These are phyloP conservation scores for Hypoxylon sp. DNA, from an alignment of 2,329 filamentous ascomycete genomes.

Conservation along the genomic window DNA sequence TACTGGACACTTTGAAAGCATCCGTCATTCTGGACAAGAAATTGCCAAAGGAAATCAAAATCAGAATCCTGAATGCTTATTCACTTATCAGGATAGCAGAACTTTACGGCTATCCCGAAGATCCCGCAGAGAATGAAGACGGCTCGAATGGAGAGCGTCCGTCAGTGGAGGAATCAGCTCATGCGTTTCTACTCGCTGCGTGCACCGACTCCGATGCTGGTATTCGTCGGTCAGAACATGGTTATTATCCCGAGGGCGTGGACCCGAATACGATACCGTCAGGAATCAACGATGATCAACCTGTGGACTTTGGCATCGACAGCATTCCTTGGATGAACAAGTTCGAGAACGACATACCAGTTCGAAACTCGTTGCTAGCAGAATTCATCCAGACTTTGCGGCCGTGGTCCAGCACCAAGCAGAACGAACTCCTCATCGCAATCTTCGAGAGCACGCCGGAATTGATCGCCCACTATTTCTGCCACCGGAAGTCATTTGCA, in stretches of 20 bases:
- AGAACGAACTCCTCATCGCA: constrained; percentile 82
- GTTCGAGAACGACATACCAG: constrained; percentile 74
- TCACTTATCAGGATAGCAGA: constrained; percentile 78
- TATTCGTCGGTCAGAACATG: constrained; percentile 79
- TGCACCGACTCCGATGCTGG: constrained; percentile 82
- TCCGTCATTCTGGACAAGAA: constrained; percentile 81
- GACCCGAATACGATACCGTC: constrained; percentile 63
- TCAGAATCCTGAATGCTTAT: constrained; percentile 78
- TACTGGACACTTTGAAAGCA: constrained; percentile 76
- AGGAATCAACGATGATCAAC: constrained; percentile 58
- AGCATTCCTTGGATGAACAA: constrained; percentile 77
- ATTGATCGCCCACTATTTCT: constrained; percentile 88
- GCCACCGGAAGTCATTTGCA: constrained; percentile 80
- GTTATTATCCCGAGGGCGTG: constrained; percentile 83
- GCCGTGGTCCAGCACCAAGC: constrained; percentile 83
- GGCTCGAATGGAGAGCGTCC: constrained; percentile 56
- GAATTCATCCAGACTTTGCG: constrained; percentile 83
- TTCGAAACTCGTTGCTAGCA: constrained; percentile 83
- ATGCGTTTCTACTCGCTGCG: constrained; percentile 79
- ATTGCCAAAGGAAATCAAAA: constrained; percentile 80
- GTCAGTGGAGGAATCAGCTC: constrained; percentile 75
- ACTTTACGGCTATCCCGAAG: constrained; percentile 74
- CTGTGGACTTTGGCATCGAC: constrained; percentile 75
- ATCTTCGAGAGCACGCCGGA: constrained; percentile 88
- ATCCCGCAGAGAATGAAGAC: constrained; percentile 50